A percentile compares a stretch with the other conserved stretches of the same genome.
Evolutionary conservation across 306 rosid genomes (phyloP).

Genomic region (Pueraria montana): DNA sequence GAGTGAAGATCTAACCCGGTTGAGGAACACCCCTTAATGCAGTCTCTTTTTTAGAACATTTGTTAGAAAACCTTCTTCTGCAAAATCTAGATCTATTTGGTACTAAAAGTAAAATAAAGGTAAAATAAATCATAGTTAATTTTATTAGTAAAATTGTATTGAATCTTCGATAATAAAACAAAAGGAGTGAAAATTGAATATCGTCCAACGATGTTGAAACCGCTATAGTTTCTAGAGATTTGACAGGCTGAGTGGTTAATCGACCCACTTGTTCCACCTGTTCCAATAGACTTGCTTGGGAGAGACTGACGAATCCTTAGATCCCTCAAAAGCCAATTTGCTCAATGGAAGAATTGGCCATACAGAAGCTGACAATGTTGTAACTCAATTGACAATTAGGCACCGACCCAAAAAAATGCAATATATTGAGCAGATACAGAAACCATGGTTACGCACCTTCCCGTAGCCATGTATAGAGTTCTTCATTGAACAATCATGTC

Average conservation of each 20-base stretch:
- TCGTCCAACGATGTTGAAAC: background rate
- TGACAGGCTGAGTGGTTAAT: background rate
- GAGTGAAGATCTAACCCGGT: no score
- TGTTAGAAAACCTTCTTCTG: no score
- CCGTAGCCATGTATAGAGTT: background rate
- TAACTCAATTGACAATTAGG: background rate
- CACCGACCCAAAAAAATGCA: background rate
- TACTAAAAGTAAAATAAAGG: no score
- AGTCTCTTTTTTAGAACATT: no score
- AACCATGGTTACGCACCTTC: background rate
- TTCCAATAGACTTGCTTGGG: background rate
- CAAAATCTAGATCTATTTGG: no score
- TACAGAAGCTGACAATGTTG: background rate
- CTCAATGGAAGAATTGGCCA: background rate
- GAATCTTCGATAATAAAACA: no score
- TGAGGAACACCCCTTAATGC: no score
- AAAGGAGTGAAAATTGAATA: no score
- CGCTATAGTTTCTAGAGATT: background rate
- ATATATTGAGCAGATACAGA: background rate
- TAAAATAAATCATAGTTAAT: no score
- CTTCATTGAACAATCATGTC: constrained; percentile 22
- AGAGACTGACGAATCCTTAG: background rate
- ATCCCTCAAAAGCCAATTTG: background rate
- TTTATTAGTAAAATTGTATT: no score
- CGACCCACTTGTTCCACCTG: background rate